A percentile compares a stretch with the other conserved stretches of the same genome.
Conservation (phyloP, 164 flowering plant species). For the Cinnamomum chago region DNA sequence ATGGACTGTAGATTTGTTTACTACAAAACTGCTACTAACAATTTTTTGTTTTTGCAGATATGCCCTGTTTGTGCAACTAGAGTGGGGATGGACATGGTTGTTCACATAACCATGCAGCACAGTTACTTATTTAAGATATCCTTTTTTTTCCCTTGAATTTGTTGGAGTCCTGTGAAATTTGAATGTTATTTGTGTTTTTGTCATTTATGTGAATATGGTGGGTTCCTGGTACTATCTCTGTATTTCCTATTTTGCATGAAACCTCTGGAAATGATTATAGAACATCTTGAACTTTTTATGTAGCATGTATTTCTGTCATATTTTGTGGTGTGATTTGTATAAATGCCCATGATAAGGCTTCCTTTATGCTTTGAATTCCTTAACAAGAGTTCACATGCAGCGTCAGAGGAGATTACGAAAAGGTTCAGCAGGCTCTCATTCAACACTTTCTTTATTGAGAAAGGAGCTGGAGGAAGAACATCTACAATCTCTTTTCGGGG, state of each 20-base stretch:
- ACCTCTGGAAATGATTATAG: no score
- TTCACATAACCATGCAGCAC: conserved; percentile 70
- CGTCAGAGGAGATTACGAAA: conserved; percentile 72
- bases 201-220: no score
- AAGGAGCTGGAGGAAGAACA: conserved; percentile 80
- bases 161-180: no score
- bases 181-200: no score
- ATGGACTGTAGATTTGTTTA: no score
- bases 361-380: conserved; percentile 30
- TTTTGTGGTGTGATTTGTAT: not conserved
- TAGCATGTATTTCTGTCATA: not conserved
- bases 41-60: conserved; percentile 36
- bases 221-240: no score
- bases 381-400: conserved; percentile 66
- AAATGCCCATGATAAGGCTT: not conserved
- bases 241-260: no score
- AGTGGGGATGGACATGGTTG: conserved; percentile 75
- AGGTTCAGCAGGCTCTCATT: conserved; percentile 50
- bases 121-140: conserved; percentile 74
- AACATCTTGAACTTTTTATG: not conserved
- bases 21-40: no score
- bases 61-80: conserved; percentile 81
- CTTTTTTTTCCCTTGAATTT: conserved; percentile 26
- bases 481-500: conserved; percentile 64
- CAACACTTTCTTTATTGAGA: conserved; percentile 73